These are phyloP conservation scores for Auricularia sp. DNA, from an alignment of 768 basidiomycete species.

Conservation along the genomic window DNA sequence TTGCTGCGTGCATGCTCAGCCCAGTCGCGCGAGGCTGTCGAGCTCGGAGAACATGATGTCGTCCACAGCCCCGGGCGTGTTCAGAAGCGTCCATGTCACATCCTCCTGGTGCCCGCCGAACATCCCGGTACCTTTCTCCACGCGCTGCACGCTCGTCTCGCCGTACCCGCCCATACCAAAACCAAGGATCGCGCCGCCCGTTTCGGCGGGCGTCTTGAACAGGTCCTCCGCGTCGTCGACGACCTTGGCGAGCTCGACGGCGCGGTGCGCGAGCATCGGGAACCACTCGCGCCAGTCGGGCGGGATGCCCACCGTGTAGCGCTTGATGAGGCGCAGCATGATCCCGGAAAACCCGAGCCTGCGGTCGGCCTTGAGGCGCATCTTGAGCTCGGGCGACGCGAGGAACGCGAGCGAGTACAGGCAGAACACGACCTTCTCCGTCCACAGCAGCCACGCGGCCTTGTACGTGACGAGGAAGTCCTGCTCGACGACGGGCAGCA, in stretches of 20 bases:
- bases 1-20: conserved; percentile 21
- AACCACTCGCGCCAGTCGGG: conserved; percentile 46
- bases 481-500: conserved; percentile 68
- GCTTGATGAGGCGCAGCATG: conserved; percentile 62
- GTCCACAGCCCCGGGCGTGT: conserved; percentile 52
- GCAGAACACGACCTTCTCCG: conserved; percentile 71
- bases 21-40: conserved; percentile 68
- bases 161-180: conserved; percentile 77
- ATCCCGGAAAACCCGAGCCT: conserved; percentile 58
- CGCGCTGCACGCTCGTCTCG: conserved; percentile 52
- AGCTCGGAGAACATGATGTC: conserved; percentile 65
- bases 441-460: conserved; percentile 64
- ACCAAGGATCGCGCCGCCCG: conserved; percentile 46
- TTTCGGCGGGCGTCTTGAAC: conserved; percentile 56
- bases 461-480: conserved; percentile 61
- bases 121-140: conserved; percentile 66
- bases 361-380: conserved; percentile 53
- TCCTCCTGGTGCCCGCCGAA: conserved; percentile 61
- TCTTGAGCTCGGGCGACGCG: conserved; percentile 65
- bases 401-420: conserved; percentile 83
- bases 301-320: conserved; percentile 40
- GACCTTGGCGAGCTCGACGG: conserved; percentile 67
- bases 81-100: conserved; percentile 58
- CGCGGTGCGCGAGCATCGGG: conserved; percentile 48
- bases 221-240: conserved; percentile 67